A percentile compares a stretch with the other conserved stretches of the same genome.
These are phyloP conservation scores for Selaginella moellendorffii DNA, from an alignment of 75 land plant genomes.

Conservation along the genomic window DNA sequence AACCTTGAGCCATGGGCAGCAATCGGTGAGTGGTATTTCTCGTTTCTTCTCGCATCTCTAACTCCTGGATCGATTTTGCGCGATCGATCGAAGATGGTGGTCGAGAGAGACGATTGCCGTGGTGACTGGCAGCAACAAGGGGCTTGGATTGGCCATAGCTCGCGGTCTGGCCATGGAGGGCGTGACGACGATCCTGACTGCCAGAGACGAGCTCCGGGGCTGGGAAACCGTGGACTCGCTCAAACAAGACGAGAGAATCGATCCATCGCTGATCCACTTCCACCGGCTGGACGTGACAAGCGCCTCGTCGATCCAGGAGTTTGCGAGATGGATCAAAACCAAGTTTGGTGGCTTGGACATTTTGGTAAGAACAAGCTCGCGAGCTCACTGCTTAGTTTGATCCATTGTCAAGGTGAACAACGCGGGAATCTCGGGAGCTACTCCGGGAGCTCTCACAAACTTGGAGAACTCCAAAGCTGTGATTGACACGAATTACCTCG, in stretches of 20 bases:
- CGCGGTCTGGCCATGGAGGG: constrained; percentile 32
- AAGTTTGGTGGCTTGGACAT: constrained; percentile 35
- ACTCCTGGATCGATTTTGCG: no score
- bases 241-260: not conserved
- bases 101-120: constrained; percentile 37
- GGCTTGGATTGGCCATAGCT: constrained; percentile 40
- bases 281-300: constrained; percentile 42
- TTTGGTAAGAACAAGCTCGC: constrained; percentile 35
- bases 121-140: constrained; percentile 57
- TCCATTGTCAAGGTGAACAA: constrained; percentile 70
- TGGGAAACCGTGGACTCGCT: not conserved
- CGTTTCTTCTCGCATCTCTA: no score
- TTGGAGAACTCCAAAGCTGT: constrained; percentile 40
- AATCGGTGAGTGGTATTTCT: no score
- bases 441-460: constrained; percentile 25
- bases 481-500: constrained; percentile 48
- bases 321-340: constrained; percentile 35
- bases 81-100: no score
- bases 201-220: constrained; percentile 46
- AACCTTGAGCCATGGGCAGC: no score
- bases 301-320: constrained; percentile 27
- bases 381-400: no score
- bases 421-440: constrained; percentile 27
- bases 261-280: constrained; percentile 25
- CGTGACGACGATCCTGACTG: constrained; percentile 34